phyloP scores from a whole-genome alignment of 768 basidiomycete species.

The Boletus rubroflammeus region DNA sequence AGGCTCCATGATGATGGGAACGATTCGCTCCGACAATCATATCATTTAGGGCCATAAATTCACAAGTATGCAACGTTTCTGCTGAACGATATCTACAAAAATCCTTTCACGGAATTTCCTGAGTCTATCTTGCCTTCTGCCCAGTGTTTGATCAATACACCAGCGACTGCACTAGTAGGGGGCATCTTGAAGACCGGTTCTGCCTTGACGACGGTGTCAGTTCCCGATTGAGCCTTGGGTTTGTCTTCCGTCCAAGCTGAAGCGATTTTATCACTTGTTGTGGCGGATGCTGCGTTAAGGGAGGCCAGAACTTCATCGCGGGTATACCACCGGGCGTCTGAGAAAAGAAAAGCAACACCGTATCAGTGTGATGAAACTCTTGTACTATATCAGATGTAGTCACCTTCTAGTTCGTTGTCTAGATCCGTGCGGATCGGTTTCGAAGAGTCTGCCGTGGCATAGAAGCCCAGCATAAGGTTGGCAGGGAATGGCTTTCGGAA shows the following conservation, averaged over 20 bases:
- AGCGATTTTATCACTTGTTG: conserved; percentile 27
- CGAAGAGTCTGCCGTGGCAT: conserved; percentile 68
- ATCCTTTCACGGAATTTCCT: conserved; percentile 41
- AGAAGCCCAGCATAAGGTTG: conserved; percentile 89
- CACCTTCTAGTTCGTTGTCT: conserved; percentile 93
- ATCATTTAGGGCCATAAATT: neutral
- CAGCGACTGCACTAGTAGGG: conserved; percentile 73
- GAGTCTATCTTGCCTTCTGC: conserved; percentile 53
- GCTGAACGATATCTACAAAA: conserved; percentile 32
- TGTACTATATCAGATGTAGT: neutral
- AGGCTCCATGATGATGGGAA: neutral
- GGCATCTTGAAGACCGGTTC: conserved; percentile 71
- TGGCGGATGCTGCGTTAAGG: conserved; percentile 35
- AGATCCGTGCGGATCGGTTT: conserved; percentile 80
- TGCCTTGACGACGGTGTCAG: conserved; percentile 21
- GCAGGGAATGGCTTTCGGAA: conserved; percentile 77
- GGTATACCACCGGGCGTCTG: conserved; percentile 89
- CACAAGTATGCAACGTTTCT: neutral
- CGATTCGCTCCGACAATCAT: neutral
- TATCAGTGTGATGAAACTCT: neutral
- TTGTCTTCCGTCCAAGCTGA: conserved; percentile 22
- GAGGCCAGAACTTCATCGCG: conserved; percentile 67
- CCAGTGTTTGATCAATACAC: conserved; percentile 84
- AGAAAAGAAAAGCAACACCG: neutral
- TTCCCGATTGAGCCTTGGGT: conserved; percentile 14